A percentile compares a stretch with the other conserved stretches of the same genome.
Conservation (phyloP, 768 basidiomycete genomes). For the Trametes villosa region DNA sequence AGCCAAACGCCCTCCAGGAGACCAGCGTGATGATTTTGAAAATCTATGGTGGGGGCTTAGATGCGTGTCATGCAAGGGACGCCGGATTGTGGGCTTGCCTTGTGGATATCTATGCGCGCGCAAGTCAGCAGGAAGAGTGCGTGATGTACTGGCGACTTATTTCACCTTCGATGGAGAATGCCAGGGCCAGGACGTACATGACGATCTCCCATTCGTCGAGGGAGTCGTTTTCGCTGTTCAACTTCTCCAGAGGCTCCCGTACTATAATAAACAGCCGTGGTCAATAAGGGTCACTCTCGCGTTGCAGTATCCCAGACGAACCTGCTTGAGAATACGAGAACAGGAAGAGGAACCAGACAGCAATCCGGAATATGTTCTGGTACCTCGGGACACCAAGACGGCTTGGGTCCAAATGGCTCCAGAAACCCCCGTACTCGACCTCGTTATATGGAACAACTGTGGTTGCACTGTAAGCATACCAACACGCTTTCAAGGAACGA, state of each 20-base stretch:
- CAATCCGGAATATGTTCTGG: constrained; percentile 81
- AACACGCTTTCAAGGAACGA: too few species aligned
- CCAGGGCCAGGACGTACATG: constrained; percentile 76
- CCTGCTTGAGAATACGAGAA: constrained; percentile 84
- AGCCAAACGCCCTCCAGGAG: constrained; percentile 80
- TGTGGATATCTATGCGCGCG: constrained; percentile 51
- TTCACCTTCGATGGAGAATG: constrained; percentile 83
- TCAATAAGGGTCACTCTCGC: too few species aligned
- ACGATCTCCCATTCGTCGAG: constrained; percentile 82
- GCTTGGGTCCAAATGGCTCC: constrained; percentile 74
- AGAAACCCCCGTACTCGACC: constrained; percentile 55
- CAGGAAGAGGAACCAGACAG: constrained; percentile 80
- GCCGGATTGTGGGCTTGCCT: constrained; percentile 39
- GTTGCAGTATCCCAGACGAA: constrained; percentile 34
- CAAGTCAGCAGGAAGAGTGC: background rate
- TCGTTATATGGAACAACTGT: constrained; percentile 73
- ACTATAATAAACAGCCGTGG: constrained; percentile 54
- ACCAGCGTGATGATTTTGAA: constrained; percentile 74
- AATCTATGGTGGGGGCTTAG: constrained; percentile 47
- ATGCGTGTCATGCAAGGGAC: background rate
- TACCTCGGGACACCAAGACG: constrained; percentile 88
- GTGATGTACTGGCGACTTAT: constrained; percentile 3
- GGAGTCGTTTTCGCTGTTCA: constrained; percentile 55
- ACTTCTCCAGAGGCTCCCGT: constrained; percentile 73
- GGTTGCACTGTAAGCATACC: background rate